A percentile compares a stretch with the other conserved stretches of the same genome.
Conservation (phyloP, 169 alveolate species). For the Plasmodium relictum region DNA sequence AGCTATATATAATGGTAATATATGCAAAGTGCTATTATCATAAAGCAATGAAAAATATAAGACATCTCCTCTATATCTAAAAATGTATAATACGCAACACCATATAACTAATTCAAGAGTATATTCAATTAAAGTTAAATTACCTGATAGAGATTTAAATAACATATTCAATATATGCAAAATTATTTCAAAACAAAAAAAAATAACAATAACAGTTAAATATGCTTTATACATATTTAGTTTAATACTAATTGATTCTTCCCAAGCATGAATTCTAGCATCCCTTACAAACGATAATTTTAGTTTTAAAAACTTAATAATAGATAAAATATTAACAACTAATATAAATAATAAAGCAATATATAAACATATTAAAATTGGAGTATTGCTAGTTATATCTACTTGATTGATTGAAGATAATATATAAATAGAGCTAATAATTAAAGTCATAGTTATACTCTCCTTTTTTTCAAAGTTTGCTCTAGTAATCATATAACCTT, state of each 20-base stretch:
- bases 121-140: constrained; percentile 47
- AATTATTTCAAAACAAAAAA: constrained; percentile 43
- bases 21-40: constrained; percentile 33
- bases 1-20: constrained; percentile 43
- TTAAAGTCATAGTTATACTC: constrained; percentile 32
- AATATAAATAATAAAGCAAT: constrained; percentile 13
- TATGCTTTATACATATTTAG: constrained; percentile 58
- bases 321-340: constrained; percentile 29
- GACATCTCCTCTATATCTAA: constrained; percentile 48
- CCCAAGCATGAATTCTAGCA: constrained; percentile 56
- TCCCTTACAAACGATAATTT: constrained; percentile 53
- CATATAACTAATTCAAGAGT: constrained; percentile 56
- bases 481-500: constrained; percentile 77
- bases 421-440: constrained; percentile 49
- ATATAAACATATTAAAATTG: constrained; percentile 28
- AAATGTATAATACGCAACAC: constrained; percentile 59
- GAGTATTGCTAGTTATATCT: constrained; percentile 9
- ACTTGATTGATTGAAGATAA: constrained; percentile 46
- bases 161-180: constrained; percentile 25
- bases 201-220: constrained; percentile 12
- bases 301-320: constrained; percentile 55
- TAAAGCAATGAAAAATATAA: constrained; percentile 41
- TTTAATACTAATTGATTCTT: constrained; percentile 29
- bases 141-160: constrained; percentile 10
- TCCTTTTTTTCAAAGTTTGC: constrained; percentile 54